phyloP scores from a whole-genome alignment of 2,329 filamentous ascomycete species.

The Fusarium oxysporum region DNA sequence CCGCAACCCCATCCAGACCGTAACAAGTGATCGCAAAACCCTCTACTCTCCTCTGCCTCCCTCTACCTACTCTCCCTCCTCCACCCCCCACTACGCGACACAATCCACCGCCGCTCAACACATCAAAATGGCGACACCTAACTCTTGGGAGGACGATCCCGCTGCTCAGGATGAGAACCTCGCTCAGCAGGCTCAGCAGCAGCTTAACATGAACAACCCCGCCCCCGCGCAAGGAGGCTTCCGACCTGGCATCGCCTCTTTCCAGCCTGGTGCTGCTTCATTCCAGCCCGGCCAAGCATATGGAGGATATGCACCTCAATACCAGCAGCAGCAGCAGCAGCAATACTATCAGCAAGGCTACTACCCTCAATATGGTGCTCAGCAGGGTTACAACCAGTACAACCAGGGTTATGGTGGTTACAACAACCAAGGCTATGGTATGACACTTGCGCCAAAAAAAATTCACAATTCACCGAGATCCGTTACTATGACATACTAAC shows the following conservation, averaged over 20 bases:
- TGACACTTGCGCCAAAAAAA: constrained; percentile 31
- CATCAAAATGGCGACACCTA: constrained; percentile 82
- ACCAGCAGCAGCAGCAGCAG: constrained; percentile 56
- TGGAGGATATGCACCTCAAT: constrained; percentile 67
- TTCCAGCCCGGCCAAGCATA: constrained; percentile 81
- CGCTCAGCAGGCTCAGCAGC: constrained; percentile 79
- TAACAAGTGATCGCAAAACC: constrained; percentile 35
- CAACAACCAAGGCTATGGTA: constrained; percentile 61
- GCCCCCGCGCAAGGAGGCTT: constrained; percentile 60
- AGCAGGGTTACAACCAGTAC: constrained; percentile 63
- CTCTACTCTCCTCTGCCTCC: constrained; percentile 25
- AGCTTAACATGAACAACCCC: constrained; percentile 79
- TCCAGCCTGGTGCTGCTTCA: constrained; percentile 76
- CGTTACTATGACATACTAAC: constrained; percentile 27
- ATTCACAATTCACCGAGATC: constrained; percentile 3
- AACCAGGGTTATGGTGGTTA: constrained; percentile 65
- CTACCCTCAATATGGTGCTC: constrained; percentile 68
- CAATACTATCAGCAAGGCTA: constrained; percentile 65
- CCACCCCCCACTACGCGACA: constrained; percentile 19
- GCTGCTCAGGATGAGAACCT: constrained; percentile 82
- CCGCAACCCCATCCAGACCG: constrained; percentile 42
- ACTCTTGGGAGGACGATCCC: constrained; percentile 94
- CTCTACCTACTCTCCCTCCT: constrained; percentile 1
- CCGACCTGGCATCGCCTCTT: constrained; percentile 69
- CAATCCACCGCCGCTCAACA: constrained; percentile 16